Conservation (phyloP, 2,329 filamentous ascomycete genomes). For the Aspergillus sp. region DNA sequence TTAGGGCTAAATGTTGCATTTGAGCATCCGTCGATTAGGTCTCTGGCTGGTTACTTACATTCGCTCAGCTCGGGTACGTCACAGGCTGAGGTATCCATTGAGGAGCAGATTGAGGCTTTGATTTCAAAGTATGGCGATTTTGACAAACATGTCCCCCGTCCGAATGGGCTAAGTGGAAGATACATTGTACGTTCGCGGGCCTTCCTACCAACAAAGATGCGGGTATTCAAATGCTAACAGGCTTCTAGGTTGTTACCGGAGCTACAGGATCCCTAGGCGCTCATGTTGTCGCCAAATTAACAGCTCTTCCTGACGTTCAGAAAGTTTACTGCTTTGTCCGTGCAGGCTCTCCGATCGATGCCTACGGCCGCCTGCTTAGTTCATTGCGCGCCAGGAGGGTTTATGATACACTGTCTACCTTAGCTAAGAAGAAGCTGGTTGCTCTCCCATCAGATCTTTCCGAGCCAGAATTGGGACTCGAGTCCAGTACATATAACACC, state of each 20-base stretch:
- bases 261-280: slow-evolving; percentile 65
- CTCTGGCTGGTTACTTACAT: slow-evolving; percentile 47
- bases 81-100: slow-evolving; percentile 31
- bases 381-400: slow-evolving; percentile 42
- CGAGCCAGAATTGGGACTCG: slow-evolving; percentile 50
- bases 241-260: slow-evolving; percentile 55
- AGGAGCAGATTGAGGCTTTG: slow-evolving; percentile 48
- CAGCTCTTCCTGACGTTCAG: slow-evolving; percentile 33
- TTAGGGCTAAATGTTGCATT: slow-evolving; percentile 60
- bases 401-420: slow-evolving; percentile 21
- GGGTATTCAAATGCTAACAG: neutral
- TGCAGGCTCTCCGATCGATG: slow-evolving; percentile 43
- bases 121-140: slow-evolving; percentile 47
- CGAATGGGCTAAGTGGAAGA: slow-evolving; percentile 19
- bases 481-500: slow-evolving; percentile 37
- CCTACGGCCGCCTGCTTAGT: slow-evolving; percentile 45
- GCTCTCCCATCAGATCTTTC: slow-evolving; percentile 52
- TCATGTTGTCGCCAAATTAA: slow-evolving; percentile 54
- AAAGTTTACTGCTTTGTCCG: slow-evolving; percentile 60
- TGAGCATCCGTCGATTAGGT: slow-evolving; percentile 53
- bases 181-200: slow-evolving; percentile 22
- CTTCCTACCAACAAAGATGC: neutral
- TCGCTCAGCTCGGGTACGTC: slow-evolving; percentile 39
- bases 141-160: slow-evolving; percentile 23
- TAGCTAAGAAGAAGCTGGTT: slow-evolving; percentile 39